A percentile compares a stretch with the other conserved stretches of the same genome.
Evolutionary conservation across 176 grass and related monocot genomes (phyloP).

Genomic region (Pontederia crassipes): DNA sequence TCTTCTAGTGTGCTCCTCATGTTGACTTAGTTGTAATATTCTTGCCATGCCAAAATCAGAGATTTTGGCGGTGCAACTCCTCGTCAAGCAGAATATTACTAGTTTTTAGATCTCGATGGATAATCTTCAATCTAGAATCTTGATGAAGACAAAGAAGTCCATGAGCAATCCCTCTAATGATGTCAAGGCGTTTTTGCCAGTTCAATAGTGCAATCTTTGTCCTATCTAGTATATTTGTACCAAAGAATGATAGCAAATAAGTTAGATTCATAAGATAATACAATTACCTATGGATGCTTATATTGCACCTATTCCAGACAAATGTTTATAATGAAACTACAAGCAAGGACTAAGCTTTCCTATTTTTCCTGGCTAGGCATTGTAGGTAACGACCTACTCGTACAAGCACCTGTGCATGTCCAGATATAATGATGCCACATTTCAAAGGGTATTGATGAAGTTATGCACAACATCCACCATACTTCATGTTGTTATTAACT

Average conservation of each 20-base stretch:
- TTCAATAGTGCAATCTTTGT: constrained; percentile 24
- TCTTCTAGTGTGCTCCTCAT: constrained; percentile 37
- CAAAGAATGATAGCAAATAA: neutral
- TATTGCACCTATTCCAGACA: no score
- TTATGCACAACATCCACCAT: no score
- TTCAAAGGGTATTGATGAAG: no score
- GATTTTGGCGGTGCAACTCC: constrained; percentile 76
- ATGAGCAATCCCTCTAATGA: constrained; percentile 53
- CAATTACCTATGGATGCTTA: no score
- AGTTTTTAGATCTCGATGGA: constrained; percentile 76
- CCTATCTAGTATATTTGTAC: constrained; percentile 28
- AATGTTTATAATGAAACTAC: no score
- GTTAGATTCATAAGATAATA: neutral
- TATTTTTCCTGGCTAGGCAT: no score
- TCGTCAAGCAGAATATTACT: constrained; percentile 62
- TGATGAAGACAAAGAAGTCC: constrained; percentile 72
- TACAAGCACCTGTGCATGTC: no score
- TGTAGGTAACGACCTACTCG: no score
- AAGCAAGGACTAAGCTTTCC: no score
- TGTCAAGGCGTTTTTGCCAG: constrained; percentile 49
- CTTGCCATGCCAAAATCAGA: constrained; percentile 71
- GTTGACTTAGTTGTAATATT: constrained; percentile 53
- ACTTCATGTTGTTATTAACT: no score
- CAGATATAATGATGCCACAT: no score
- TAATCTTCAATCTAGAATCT: constrained; percentile 68